Conservation (phyloP, 2,329 filamentous ascomycete genomes). For the Talaromyces sp. region DNA sequence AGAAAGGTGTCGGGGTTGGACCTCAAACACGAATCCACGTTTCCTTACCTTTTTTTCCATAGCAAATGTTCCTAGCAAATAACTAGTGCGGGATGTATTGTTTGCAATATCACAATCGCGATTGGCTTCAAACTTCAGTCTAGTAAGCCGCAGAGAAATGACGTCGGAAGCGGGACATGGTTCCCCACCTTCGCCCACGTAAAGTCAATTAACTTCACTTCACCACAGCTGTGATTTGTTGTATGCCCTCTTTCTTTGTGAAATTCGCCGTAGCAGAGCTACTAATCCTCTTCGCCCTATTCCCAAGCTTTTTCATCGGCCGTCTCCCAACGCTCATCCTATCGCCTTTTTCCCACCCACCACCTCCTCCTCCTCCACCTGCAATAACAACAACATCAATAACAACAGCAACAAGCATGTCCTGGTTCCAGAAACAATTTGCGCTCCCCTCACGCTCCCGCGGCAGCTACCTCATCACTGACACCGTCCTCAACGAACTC, state of each 20-base stretch:
- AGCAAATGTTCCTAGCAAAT: background rate
- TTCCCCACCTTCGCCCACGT: background rate
- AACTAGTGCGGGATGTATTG: background rate
- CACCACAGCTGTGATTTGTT: background rate
- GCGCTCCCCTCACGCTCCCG: constrained; percentile 69
- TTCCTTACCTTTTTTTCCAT: background rate
- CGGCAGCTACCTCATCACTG: constrained; percentile 86
- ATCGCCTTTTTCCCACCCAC: constrained; percentile 19
- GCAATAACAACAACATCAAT: background rate
- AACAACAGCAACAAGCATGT: constrained; percentile 36
- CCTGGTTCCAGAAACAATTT: constrained; percentile 82
- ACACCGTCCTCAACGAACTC: constrained; percentile 63
- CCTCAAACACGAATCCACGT: background rate
- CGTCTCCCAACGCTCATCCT: constrained; percentile 16
- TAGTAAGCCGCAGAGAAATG: background rate
- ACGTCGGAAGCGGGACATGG: background rate
- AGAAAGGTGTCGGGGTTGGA: background rate
- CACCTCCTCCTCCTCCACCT: background rate
- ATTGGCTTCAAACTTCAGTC: background rate
- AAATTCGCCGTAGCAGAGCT: constrained; percentile 11
- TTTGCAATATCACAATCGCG: background rate
- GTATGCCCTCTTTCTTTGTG: background rate
- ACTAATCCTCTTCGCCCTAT: constrained; percentile 48
- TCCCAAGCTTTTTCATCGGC: constrained; percentile 39
- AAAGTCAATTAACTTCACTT: background rate